Evolutionary conservation across 306 rosid genomes (phyloP).

Genomic region (Sophora flavescens): DNA sequence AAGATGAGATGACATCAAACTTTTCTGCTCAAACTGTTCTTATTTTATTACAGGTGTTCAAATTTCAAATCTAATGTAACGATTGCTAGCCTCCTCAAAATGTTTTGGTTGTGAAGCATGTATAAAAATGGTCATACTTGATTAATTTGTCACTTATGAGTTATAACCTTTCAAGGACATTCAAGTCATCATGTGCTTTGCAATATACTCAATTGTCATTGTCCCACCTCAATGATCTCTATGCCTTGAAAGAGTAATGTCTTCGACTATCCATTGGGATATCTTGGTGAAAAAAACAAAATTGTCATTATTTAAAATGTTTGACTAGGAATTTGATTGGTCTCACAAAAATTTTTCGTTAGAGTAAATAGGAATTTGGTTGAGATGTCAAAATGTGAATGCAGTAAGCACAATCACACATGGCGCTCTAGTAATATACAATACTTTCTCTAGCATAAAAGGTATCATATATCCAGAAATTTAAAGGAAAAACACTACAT

Average conservation of each 20-base stretch:
- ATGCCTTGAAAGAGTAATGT: too few species aligned
- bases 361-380: not conserved
- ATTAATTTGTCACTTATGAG: not conserved
- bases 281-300: too few species aligned
- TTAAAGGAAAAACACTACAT: constrained; percentile 23
- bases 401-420: not conserved
- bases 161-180: not conserved
- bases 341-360: not conserved
- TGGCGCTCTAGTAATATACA: not conserved
- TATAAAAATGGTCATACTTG: not conserved
- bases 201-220: too few species aligned
- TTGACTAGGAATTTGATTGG: not conserved
- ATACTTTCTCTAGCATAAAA: not conserved
- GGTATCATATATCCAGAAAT: not conserved
- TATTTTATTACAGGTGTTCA: not conserved
- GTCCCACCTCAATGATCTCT: too few species aligned
- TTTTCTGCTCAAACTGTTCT: constrained; percentile 37
- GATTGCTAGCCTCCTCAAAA: constrained; percentile 17
- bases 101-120: not conserved
- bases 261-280: too few species aligned
- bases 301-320: too few species aligned
- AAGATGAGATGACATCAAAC: constrained; percentile 20
- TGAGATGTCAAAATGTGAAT: not conserved
- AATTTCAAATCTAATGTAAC: constrained; percentile 2
- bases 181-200: too few species aligned